phyloP scores from a whole-genome alignment of 257 asterid species.

The Nicotiana otophora region DNA sequence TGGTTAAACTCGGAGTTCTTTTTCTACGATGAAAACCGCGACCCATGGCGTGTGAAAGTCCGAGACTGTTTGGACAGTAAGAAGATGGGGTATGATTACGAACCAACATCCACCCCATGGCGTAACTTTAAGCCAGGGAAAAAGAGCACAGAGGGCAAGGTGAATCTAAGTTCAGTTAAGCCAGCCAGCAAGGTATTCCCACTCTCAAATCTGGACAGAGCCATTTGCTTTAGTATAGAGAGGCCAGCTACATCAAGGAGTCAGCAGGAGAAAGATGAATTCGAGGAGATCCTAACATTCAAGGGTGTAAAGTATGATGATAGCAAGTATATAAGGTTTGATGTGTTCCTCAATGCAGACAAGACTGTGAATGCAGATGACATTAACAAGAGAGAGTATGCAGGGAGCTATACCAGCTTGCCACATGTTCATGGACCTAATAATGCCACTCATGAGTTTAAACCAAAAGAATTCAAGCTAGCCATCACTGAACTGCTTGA shows the following conservation, averaged over 20 bases:
- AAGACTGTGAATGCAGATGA: conserved; percentile 26
- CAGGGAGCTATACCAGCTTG: conserved; percentile 46
- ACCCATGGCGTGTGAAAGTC: conserved; percentile 37
- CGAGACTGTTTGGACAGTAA: conserved; percentile 23
- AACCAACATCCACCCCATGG: conserved; percentile 39
- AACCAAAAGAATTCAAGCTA: background rate
- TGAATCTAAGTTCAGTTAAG: conserved; percentile 9
- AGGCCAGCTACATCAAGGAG: conserved; percentile 16
- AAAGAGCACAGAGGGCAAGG: conserved; percentile 14
- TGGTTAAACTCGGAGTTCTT: conserved; percentile 39
- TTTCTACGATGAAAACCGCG: conserved; percentile 45
- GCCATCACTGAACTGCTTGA: conserved; percentile 1
- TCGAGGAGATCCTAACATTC: conserved; percentile 34
- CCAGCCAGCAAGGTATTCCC: conserved; percentile 27
- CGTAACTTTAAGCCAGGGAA: conserved; percentile 25
- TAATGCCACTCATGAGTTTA: background rate
- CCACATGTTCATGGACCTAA: conserved; percentile 23
- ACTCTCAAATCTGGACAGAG: conserved; percentile 16
- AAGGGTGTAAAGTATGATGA: conserved; percentile 16
- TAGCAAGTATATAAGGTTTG: conserved; percentile 32
- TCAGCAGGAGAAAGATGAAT: conserved; percentile 20
- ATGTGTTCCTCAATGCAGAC: conserved; percentile 48
- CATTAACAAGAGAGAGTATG: conserved; percentile 42
- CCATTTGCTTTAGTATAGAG: conserved; percentile 19
- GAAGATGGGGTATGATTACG: conserved; percentile 36